These are phyloP conservation scores for Nannizziopsis barbatae DNA, from an alignment of 2,329 filamentous ascomycete species.

Conservation along the genomic window DNA sequence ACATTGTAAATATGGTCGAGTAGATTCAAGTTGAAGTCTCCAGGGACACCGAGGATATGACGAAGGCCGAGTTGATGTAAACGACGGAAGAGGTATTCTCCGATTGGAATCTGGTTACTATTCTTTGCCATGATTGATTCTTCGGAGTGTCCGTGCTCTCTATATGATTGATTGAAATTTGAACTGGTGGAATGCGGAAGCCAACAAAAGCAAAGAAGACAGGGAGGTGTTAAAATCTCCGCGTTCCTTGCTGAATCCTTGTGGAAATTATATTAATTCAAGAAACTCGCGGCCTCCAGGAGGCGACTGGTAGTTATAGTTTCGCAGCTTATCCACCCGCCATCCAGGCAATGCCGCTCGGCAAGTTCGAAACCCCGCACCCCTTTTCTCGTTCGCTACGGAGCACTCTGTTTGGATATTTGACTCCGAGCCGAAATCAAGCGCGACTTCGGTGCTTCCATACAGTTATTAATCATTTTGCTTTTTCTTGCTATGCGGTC, in stretches of 20 bases:
- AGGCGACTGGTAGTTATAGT: too few relatives aligned
- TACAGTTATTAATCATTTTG: too few relatives aligned
- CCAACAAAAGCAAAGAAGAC: conserved; percentile 35
- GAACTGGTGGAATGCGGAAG: neutral
- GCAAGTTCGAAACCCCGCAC: conserved; percentile 9
- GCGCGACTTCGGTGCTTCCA: too few relatives aligned
- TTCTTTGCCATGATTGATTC: conserved; percentile 1
- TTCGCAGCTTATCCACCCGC: too few relatives aligned
- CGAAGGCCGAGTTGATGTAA: conserved; percentile 14
- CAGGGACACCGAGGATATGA: conserved; percentile 15
- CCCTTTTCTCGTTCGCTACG: neutral
- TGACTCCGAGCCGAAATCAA: conserved; percentile 7
- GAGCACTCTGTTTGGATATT: conserved; percentile 9
- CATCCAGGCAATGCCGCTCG: conserved; percentile 1
- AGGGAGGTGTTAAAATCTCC: conserved; percentile 67
- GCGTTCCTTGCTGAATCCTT: conserved; percentile 72
- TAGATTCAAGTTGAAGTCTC: conserved; percentile 16
- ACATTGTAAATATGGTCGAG: conserved; percentile 18
- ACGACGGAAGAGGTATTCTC: conserved; percentile 16
- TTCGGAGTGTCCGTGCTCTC: neutral
- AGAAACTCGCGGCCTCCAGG: conserved; percentile 18
- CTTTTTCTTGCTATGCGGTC: too few relatives aligned
- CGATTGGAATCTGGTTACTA: conserved; percentile 10
- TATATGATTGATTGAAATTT: neutral
- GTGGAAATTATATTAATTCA: conserved; percentile 66